Percentiles rank a stretch among this genome's conserved stretches.
phyloP scores from a whole-genome alignment of 441 rosid species.

The Corymbia citriodora region DNA sequence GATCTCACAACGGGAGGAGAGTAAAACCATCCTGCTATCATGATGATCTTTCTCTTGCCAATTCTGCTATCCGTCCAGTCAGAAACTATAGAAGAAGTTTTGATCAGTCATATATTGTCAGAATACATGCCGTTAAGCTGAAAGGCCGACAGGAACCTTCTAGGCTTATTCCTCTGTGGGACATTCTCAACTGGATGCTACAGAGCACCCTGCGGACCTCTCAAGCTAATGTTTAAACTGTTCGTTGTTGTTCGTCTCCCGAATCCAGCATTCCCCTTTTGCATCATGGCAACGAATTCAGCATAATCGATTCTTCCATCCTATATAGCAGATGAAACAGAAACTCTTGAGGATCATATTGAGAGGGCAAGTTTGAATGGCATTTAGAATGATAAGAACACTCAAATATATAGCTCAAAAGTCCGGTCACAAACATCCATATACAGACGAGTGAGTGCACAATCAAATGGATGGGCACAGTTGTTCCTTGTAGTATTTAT shows the following conservation, averaged over 20 bases:
- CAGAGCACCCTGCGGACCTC: constrained; percentile 53
- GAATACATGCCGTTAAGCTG: not conserved
- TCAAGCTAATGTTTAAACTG: constrained; percentile 87
- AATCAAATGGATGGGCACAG: not conserved
- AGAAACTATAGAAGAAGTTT: not conserved
- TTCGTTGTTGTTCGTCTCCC: constrained; percentile 94
- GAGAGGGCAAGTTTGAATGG: not conserved
- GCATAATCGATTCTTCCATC: constrained; percentile 95
- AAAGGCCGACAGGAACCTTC: not conserved
- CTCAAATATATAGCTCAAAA: not conserved
- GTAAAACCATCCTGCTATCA: not conserved
- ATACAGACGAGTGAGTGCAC: not conserved
- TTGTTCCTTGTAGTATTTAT: not conserved
- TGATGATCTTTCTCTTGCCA: not conserved
- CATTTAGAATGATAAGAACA: not conserved
- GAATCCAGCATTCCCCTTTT: constrained; percentile 84
- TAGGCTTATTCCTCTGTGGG: constrained; percentile 25
- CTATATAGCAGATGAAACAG: constrained; percentile 25
- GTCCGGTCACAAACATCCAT: not conserved
- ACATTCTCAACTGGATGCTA: constrained; percentile 10
- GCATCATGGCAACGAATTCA: constrained; percentile 99
- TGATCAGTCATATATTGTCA: not conserved
- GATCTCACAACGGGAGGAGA: not conserved
- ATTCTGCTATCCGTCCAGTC: not conserved
- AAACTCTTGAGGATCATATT: not conserved